Conservation (phyloP, 805 yeast genomes). For the Candida broadrunensis region DNA sequence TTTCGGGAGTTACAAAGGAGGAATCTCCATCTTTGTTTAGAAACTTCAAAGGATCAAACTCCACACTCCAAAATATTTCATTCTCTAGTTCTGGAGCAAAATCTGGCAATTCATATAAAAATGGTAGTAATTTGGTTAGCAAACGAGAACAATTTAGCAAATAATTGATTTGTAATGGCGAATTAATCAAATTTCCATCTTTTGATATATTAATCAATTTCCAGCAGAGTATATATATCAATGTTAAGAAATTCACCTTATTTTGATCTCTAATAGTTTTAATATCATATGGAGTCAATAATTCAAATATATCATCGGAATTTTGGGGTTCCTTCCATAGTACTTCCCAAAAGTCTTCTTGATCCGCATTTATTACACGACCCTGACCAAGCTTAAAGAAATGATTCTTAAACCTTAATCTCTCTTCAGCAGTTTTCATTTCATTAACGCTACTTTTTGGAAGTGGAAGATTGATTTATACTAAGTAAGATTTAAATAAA, state of each 20-base stretch:
- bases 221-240: conserved; percentile 36
- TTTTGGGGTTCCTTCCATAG: conserved; percentile 41
- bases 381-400: conserved; percentile 56
- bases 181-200: conserved; percentile 9
- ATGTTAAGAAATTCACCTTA: conserved; percentile 51
- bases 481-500: no score
- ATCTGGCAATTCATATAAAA: conserved; percentile 53
- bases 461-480: no score
- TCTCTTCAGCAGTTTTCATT: conserved; percentile 80
- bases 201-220: conserved; percentile 19
- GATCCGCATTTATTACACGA: conserved; percentile 23
- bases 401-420: conserved; percentile 55
- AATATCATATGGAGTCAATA: conserved; percentile 57
- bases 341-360: conserved; percentile 26
- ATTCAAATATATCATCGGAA: conserved; percentile 55
- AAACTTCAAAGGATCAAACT: conserved; percentile 6
- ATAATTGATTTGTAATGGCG: conserved; percentile 23
- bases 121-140: conserved; percentile 64
- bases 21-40: neutral
- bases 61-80: conserved; percentile 22
- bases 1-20: neutral
- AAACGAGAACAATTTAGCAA: conserved; percentile 62
- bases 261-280: conserved; percentile 58
- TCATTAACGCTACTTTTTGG: no score
- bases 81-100: conserved; percentile 20